Evolutionary conservation across 2,329 filamentous ascomycete genomes (phyloP).

Genomic region (Colletotrichum tropicale): DNA sequence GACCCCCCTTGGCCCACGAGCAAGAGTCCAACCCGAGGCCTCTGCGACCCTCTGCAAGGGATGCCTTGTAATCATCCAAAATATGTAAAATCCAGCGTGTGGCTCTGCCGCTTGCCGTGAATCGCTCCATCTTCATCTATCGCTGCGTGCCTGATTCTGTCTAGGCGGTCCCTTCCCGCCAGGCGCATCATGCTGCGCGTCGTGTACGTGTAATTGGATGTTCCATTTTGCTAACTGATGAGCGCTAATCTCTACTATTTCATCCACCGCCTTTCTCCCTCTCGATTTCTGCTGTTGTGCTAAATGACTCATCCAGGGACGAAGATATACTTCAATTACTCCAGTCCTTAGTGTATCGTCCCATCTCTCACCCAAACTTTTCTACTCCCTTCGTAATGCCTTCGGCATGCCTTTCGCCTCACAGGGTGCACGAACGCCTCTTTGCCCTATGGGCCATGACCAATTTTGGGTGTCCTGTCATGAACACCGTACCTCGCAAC

Average conservation of each 20-base stretch:
- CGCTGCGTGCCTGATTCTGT: neutral
- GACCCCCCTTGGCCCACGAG: neutral
- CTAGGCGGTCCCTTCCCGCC: neutral
- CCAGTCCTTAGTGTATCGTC: constrained; percentile 4
- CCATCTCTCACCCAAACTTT: constrained; percentile 15
- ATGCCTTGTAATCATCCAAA: neutral
- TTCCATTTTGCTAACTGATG: constrained; percentile 17
- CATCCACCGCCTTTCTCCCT: constrained; percentile 4
- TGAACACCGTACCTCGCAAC: neutral
- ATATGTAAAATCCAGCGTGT: neutral
- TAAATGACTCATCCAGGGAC: constrained; percentile 19
- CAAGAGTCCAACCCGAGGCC: neutral
- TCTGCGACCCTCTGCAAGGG: neutral
- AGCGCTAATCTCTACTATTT: constrained; percentile 21
- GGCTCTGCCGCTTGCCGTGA: neutral
- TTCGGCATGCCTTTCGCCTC: neutral
- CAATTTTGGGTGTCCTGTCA: neutral
- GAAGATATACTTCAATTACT: constrained; percentile 18
- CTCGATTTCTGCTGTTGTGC: neutral
- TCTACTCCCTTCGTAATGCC: constrained; percentile 2
- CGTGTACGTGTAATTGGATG: neutral
- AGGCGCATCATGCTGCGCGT: neutral
- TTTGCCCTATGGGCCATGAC: neutral
- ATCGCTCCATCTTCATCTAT: neutral
- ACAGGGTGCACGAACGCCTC: neutral